These are phyloP conservation scores for Penicillium salamii DNA, from an alignment of 495 filamentous ascomycete genomes.

Conservation along the genomic window DNA sequence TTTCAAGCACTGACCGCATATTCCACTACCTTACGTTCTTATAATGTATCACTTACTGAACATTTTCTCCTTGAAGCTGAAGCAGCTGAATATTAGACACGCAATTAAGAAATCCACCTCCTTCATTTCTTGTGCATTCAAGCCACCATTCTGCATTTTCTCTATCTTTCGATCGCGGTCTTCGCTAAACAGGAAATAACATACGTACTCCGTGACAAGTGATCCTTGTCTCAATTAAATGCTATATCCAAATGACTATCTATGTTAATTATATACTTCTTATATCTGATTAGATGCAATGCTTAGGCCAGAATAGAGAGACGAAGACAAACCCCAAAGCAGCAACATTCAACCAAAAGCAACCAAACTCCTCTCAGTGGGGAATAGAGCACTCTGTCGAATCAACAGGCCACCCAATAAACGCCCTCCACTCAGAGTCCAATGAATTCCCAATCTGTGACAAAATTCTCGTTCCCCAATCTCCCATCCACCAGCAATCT, in stretches of 20 bases:
- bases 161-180: not conserved
- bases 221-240: constrained; percentile 3
- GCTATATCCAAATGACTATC: constrained; percentile 7
- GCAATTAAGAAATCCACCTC: too few species aligned
- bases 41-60: too few species aligned
- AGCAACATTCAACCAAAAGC: too few species aligned
- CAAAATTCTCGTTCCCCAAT: constrained; percentile 40
- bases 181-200: not conserved
- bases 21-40: too few species aligned
- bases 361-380: not conserved
- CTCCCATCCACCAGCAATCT: constrained; percentile 50
- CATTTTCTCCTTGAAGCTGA: too few species aligned
- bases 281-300: constrained; percentile 21
- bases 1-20: too few species aligned
- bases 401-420: constrained; percentile 40
- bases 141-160: too few species aligned
- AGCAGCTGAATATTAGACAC: too few species aligned
- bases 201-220: not conserved
- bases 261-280: constrained; percentile 22
- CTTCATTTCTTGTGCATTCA: too few species aligned
- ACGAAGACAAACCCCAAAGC: not conserved
- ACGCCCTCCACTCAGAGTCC: constrained; percentile 28
- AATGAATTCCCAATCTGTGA: constrained; percentile 28
- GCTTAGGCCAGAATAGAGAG: not conserved
- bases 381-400: constrained; percentile 35